Evolutionary conservation across 208 protist species (phyloP), one percentile per base, ranked within the genome.

Genomic region (Wallacemonas collosoma): DNA sequence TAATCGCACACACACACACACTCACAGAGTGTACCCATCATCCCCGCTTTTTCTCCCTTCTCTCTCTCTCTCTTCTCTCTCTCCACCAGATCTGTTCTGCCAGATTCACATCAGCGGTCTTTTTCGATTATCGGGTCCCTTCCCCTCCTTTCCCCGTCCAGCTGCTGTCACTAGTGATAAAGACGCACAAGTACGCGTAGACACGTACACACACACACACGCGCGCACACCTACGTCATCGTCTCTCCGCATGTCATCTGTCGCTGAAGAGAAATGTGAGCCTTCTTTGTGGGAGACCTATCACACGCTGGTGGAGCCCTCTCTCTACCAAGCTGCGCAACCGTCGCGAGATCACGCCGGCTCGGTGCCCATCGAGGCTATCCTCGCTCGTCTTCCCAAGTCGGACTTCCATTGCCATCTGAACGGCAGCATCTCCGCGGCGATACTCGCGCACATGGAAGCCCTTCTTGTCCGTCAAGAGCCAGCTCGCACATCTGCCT

Each of bases 341-440:
- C 0, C 53, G 17, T 6, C 53, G 53, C 5, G 14, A 26, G 15
- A 6, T 8, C 53, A 57, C 15, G 26, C 53, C 15, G 5, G 15
- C 53, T 17, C 53, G 6, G 11, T n/a, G 26, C 2, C 50, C 17
- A 50, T 83, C 48, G 58, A 73, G 4, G 50, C 7, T 6, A 12
- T 14, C 26, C 68, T 88, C n/a, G 55, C 53, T 2, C 61, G 60
- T 26, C 35, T 90, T 1, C 90, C 90, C 12, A 95, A 95, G 67
- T 73, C 80, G 1, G 90, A 95, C 54, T 71, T 88, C 11, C 90
- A 95, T 71, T 89, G 82, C 43, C 90, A 95, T 66, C 64, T 95
- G 1, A 95, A 93, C 67, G 90, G 87, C 26, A 95, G 90, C 69
- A 89, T 95, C 17, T 88, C 85, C 3, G 26, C 76, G 9, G 17